Evolutionary conservation across 2,329 filamentous ascomycete species (phyloP).

Genomic region (Arthroderma uncinatum): DNA sequence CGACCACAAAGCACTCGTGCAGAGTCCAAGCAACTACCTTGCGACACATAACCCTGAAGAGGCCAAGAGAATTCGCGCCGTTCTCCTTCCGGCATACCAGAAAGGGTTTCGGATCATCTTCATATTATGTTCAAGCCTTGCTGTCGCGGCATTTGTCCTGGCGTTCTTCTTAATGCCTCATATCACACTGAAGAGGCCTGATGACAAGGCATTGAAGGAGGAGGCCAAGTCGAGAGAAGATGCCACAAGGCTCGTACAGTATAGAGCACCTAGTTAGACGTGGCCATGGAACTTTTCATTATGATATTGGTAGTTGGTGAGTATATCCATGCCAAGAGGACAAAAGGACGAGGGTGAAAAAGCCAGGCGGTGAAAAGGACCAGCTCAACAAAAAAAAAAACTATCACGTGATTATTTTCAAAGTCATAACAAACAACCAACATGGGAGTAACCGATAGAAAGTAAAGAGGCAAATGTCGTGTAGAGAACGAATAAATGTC

Average conservation of each 20-base stretch:
- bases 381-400: neutral
- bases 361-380: neutral
- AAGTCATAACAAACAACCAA: too few species aligned
- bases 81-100: conserved; percentile 28
- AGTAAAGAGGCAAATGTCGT: too few species aligned
- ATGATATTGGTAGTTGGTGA: too few species aligned
- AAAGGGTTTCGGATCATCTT: conserved; percentile 34
- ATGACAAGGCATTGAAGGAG: conserved; percentile 10
- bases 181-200: conserved; percentile 17
- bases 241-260: neutral
- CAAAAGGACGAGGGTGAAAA: too few species aligned
- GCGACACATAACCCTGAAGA: conserved; percentile 19
- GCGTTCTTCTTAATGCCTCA: conserved; percentile 31
- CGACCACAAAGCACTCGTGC: conserved; percentile 21
- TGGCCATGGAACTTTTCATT: too few species aligned
- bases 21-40: conserved; percentile 24
- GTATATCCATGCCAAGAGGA: too few species aligned
- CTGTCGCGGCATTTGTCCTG: conserved; percentile 27
- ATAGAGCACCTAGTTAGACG: neutral
- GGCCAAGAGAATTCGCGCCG: conserved; percentile 16
- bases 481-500: too few species aligned
- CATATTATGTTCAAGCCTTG: conserved; percentile 27
- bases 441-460: too few species aligned
- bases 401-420: neutral
- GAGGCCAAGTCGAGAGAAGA: conserved; percentile 7